Percentiles rank a stretch among this genome's conserved stretches.
Evolutionary conservation across 192 early-diverging fungal genomes (phyloP).

Genomic region (Coemansia sp.): DNA sequence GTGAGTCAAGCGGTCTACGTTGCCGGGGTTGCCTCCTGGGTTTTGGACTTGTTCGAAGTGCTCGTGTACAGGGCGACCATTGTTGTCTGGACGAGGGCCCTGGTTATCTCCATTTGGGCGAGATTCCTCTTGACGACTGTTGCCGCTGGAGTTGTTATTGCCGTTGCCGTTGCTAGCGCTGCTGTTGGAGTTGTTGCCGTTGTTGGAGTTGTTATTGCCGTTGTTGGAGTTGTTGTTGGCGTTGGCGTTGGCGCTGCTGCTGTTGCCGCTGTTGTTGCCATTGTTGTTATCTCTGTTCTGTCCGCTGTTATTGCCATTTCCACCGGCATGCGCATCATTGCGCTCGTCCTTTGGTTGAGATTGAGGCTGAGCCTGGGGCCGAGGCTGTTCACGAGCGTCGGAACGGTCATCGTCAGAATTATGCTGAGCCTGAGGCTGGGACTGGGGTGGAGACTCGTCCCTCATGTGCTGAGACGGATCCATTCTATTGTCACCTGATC

Average conservation of each 20-base stretch:
- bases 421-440: constrained; percentile 5
- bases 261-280: too few relatives aligned
- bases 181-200: too few relatives aligned
- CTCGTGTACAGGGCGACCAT: constrained; percentile 17
- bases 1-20: constrained; percentile 30
- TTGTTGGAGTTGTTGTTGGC: too few relatives aligned
- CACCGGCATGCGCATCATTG: not conserved
- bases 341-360: constrained; percentile 2
- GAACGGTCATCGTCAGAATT: not conserved
- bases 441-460: not conserved
- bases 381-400: constrained; percentile 2
- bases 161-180: not conserved
- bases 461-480: constrained; percentile 10
- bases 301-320: not conserved
- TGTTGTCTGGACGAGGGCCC: not conserved
- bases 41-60: constrained; percentile 49
- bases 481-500: not conserved
- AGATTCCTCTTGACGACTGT: constrained; percentile 9
- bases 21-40: constrained; percentile 43
- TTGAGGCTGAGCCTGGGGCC: constrained; percentile 4
- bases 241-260: too few relatives aligned
- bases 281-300: too few relatives aligned
- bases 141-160: too few relatives aligned
- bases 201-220: too few relatives aligned
- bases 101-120: not conserved